Evolutionary conservation across 352 stramenopile species (phyloP), one percentile per base, ranked within the genome.

Genomic region (Globisporangium barbulae): DNA sequence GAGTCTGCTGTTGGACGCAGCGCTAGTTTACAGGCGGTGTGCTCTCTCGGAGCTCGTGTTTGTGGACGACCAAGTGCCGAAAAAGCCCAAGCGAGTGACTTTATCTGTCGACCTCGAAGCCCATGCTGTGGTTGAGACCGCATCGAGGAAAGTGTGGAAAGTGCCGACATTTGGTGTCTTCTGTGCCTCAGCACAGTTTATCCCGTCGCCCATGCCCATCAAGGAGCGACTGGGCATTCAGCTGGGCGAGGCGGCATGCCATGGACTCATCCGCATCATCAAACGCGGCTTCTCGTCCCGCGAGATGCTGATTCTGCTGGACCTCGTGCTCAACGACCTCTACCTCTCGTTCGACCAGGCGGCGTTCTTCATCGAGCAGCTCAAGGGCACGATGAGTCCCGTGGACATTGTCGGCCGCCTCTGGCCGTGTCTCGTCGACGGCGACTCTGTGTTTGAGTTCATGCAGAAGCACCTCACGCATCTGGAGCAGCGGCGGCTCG

Each of bases 381-480:
- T 91, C 5, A 58, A 70, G 5, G 49, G 59, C 5, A 64, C 61
- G 3, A 61, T 89, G n/a, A 76, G 82, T 22, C 64, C 76, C 7
- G 68, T 91, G 0, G 79, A 89, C 31, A 74, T 91, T 42, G 33
- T 90, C n/a, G 80, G 73, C 19, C 67, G 75, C 49, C 63, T 85
- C 2, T 85, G 78, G 80, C 59, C 76, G 19, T 86, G 76, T 63
- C 28, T 91, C 17, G 63, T 83, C 1, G 79, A 91, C 31, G 80
- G 83, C 17, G 78, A 82, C 22, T 66, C 68, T 3, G 68, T 56
- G 1, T 88, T 88, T 50, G 63, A 47, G 10, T 89, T 90, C 25
- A 49, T 91, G 15, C 77, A 85, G 21, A 59, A 59, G 21, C 68
- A 88, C 54, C 65, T 90, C 22, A 69, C 54, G 2, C 45, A 65